Evolutionary conservation across 2,329 filamentous ascomycete genomes (phyloP).

Genomic region (Pyrenochaeta sp.): DNA sequence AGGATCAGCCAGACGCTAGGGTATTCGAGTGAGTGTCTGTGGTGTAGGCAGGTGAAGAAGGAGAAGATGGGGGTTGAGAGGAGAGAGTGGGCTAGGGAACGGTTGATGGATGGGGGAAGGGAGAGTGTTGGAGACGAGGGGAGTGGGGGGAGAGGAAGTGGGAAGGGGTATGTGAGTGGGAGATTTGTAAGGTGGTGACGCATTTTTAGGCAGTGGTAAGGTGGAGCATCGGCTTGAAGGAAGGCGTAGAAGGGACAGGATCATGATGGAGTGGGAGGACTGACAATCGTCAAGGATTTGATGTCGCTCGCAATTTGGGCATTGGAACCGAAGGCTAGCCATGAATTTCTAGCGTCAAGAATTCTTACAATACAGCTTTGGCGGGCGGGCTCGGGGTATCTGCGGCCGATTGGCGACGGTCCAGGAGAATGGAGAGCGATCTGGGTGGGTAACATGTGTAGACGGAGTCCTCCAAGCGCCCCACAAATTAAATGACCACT

Average conservation of each 20-base stretch:
- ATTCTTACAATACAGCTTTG: too few relatives aligned
- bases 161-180: not conserved
- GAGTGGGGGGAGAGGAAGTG: not conserved
- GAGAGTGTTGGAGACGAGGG: not conserved
- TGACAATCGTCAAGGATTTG: not conserved
- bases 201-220: not conserved
- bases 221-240: too few relatives aligned
- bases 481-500: not conserved
- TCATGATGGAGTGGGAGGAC: not conserved
- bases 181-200: constrained; percentile 1
- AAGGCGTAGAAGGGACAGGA: not conserved
- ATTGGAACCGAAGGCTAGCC: not conserved
- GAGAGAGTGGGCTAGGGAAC: constrained; percentile 15
- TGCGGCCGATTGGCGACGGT: not conserved
- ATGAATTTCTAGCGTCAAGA: not conserved
- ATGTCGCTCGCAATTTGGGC: not conserved
- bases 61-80: constrained; percentile 18
- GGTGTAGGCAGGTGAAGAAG: constrained; percentile 28
- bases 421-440: not conserved
- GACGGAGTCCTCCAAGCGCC: not conserved
- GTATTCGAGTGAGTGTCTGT: constrained; percentile 20
- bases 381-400: too few relatives aligned
- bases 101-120: constrained; percentile 11
- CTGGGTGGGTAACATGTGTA: not conserved
- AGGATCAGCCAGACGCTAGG: constrained; percentile 15